Conservation (phyloP, 2,329 filamentous ascomycete species). For the Podosphaera fusca region DNA sequence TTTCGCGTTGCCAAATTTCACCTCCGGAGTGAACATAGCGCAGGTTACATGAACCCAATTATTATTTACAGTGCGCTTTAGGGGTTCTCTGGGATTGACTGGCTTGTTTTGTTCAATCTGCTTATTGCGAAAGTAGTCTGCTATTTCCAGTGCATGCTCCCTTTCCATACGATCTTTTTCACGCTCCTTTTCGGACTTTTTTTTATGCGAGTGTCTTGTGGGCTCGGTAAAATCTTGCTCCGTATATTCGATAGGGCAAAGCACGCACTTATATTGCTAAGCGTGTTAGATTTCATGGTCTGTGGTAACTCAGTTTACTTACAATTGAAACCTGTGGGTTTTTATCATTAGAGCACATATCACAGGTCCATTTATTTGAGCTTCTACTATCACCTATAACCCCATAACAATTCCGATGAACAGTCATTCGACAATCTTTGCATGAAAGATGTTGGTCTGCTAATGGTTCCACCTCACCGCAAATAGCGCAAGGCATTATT, state of each 20-base stretch:
- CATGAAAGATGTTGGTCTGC: slow-evolving; percentile 58
- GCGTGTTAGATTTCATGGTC: slow-evolving; percentile 6
- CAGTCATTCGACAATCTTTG: slow-evolving; percentile 69
- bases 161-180: slow-evolving; percentile 74
- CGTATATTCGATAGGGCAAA: slow-evolving; percentile 67
- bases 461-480: slow-evolving; percentile 46
- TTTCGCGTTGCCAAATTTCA: slow-evolving; percentile 73
- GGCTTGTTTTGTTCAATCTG: slow-evolving; percentile 73
- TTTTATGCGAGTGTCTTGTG: slow-evolving; percentile 56
- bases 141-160: slow-evolving; percentile 56
- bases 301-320: slow-evolving; percentile 19
- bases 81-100: slow-evolving; percentile 59
- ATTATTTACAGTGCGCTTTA: slow-evolving; percentile 87
- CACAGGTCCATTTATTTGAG: slow-evolving; percentile 72
- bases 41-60: slow-evolving; percentile 97
- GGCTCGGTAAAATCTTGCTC: slow-evolving; percentile 68
- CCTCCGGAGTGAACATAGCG: slow-evolving; percentile 74
- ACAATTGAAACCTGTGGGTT: slow-evolving; percentile 80
- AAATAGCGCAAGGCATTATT: slow-evolving; percentile 66
- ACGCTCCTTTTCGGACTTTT: slow-evolving; percentile 79
- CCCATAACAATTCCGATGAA: slow-evolving; percentile 87
- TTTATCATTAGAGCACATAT: slow-evolving; percentile 88
- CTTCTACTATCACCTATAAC: slow-evolving; percentile 41
- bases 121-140: slow-evolving; percentile 59
- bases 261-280: slow-evolving; percentile 71